These are phyloP conservation scores for Murraya koenigii DNA, from an alignment of 345 rosid genomes.

Conservation along the genomic window DNA sequence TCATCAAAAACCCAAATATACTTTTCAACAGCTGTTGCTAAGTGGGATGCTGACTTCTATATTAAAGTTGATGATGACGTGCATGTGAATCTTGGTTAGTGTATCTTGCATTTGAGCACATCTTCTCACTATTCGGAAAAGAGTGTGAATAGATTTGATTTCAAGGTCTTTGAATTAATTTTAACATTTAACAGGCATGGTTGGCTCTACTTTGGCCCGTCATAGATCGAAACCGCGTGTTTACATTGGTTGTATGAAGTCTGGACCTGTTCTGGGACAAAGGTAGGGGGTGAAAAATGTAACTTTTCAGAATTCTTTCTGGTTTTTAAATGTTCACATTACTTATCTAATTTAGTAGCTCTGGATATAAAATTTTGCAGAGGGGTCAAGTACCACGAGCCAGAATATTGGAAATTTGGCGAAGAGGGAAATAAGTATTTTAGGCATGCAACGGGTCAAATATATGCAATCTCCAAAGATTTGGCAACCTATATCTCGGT, in stretches of 20 bases:
- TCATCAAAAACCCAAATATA: constrained; percentile 70
- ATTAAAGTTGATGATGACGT: constrained; percentile 80
- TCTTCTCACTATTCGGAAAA: constrained; percentile 10
- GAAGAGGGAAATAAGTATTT: constrained; percentile 94
- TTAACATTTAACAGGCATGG: constrained; percentile 48
- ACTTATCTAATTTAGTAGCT: background rate
- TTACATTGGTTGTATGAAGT: constrained; percentile 96
- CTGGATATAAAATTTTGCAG: constrained; percentile 35
- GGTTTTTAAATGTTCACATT: background rate
- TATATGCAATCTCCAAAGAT: constrained; percentile 91
- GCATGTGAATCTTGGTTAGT: constrained; percentile 91
- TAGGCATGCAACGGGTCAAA: constrained; percentile 94
- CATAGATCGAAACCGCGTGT: constrained; percentile 75
- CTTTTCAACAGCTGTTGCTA: constrained; percentile 62
- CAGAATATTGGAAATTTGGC: constrained; percentile 97
- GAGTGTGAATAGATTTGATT: background rate
- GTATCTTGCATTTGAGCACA: constrained; percentile 2
- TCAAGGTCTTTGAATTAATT: constrained; percentile 14
- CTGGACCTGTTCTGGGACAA: constrained; percentile 90
- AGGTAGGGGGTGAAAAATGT: constrained; percentile 47
- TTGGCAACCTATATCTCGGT: constrained; percentile 85
- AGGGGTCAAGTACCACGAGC: constrained; percentile 87
- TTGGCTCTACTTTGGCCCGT: constrained; percentile 77
- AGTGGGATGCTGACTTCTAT: constrained; percentile 85
- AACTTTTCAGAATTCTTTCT: background rate